These are phyloP conservation scores for Coniochaeta ligniaria DNA, from an alignment of 2,329 filamentous ascomycete species.

Conservation along the genomic window DNA sequence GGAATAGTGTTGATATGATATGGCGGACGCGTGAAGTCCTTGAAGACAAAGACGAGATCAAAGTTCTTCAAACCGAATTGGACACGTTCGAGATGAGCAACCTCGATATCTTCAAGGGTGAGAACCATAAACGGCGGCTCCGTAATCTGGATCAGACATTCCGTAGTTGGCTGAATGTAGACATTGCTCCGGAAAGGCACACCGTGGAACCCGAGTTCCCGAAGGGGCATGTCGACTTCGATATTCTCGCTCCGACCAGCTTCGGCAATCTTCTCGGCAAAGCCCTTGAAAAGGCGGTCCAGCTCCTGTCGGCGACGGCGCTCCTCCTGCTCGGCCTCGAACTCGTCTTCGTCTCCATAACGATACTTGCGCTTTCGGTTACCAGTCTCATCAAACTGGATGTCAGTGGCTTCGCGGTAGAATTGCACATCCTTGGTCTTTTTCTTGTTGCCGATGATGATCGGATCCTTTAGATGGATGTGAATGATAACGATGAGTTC, in stretches of 20 bases:
- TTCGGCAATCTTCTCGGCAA: conserved; percentile 95
- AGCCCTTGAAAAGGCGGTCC: conserved; percentile 91
- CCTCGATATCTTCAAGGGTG: conserved; percentile 90
- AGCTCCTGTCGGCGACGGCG: conserved; percentile 83
- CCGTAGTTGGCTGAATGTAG: conserved; percentile 90
- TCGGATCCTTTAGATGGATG: conserved; percentile 94
- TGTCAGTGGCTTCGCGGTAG: conserved; percentile 94
- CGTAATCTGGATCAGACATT: conserved; percentile 93
- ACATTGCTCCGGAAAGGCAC: conserved; percentile 95
- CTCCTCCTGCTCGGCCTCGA: conserved; percentile 97
- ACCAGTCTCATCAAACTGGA: conserved; percentile 97
- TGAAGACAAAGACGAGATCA: conserved; percentile 96
- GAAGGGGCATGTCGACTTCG: conserved; percentile 93
- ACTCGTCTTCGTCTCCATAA: conserved; percentile 97
- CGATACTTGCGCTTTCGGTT: conserved; percentile 97
- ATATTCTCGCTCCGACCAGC: conserved; percentile 86
- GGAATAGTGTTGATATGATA: conserved; percentile 98
- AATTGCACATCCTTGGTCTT: conserved; percentile 99
- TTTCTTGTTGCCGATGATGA: conserved; percentile 93
- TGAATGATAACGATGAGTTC: conserved; percentile 98
- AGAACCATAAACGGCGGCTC: conserved; percentile 96
- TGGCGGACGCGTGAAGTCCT: conserved; percentile 86
- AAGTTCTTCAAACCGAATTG: conserved; percentile 98
- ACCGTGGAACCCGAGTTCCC: conserved; percentile 93
- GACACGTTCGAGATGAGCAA: conserved; percentile 93